A percentile compares a stretch with the other conserved stretches of the same genome.
Evolutionary conservation across 495 filamentous ascomycete species (phyloP).

Genomic region (Choiromyces venosus): DNA sequence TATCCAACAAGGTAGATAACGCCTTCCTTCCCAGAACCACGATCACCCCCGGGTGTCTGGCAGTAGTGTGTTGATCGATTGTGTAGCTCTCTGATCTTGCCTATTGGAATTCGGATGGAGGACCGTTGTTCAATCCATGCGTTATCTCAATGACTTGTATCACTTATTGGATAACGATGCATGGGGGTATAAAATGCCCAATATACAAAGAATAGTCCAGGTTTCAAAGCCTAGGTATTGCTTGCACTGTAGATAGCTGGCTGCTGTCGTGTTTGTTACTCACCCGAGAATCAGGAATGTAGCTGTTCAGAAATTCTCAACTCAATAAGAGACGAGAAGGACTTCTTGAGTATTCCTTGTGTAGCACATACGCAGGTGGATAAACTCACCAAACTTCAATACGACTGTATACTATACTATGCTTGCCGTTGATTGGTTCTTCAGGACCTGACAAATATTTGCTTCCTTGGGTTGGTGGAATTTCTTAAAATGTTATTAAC

Average conservation of each 20-base stretch:
- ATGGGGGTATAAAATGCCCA: not conserved
- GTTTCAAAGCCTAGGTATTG: not conserved
- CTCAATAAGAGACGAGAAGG: not conserved
- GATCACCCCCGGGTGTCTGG: not conserved
- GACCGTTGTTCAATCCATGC: too few relatives aligned
- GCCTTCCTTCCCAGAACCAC: not conserved
- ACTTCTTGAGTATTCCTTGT: not conserved
- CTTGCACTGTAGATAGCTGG: not conserved
- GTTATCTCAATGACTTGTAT: not conserved
- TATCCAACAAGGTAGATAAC: not conserved
- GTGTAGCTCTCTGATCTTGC: not conserved
- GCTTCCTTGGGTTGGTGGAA: not conserved
- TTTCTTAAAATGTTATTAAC: not conserved
- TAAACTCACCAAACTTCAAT: not conserved
- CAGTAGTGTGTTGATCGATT: not conserved
- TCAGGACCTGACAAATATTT: not conserved
- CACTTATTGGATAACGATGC: not conserved
- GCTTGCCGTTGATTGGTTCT: not conserved
- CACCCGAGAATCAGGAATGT: not conserved
- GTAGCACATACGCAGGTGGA: not conserved
- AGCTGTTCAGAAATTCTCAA: not conserved
- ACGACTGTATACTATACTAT: not conserved
- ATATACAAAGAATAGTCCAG: not conserved
- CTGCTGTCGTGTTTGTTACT: not conserved
- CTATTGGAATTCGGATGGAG: not conserved